These are phyloP conservation scores for Aschersonia sp. DNA, from an alignment of 2,329 filamentous ascomycete genomes.

Conservation along the genomic window DNA sequence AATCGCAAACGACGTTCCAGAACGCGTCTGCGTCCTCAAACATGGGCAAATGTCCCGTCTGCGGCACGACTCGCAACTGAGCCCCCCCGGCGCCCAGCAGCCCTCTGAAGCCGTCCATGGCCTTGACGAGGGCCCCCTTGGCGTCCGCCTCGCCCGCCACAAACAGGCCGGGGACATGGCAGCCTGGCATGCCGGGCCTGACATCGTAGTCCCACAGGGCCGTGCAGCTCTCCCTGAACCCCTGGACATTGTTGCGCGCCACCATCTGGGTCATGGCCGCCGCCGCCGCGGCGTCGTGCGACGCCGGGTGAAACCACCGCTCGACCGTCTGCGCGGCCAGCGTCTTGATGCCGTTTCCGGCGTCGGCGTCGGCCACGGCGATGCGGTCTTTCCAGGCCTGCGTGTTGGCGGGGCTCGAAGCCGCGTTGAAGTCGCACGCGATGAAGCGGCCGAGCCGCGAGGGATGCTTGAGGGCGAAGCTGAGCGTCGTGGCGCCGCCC, in stretches of 20 bases:
- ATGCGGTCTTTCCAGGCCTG: conserved; percentile 70
- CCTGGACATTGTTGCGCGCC: conserved; percentile 50
- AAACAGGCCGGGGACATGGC: conserved; percentile 47
- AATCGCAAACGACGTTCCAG: conserved; percentile 40
- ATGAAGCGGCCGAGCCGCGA: conserved; percentile 45
- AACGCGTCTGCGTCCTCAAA: conserved; percentile 58
- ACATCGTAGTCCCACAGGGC: conserved; percentile 62
- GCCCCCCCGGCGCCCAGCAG: conserved; percentile 38
- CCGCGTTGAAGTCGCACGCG: conserved; percentile 65
- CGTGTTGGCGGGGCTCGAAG: conserved; percentile 58
- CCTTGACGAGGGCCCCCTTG: conserved; percentile 54
- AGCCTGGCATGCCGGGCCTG: conserved; percentile 35
- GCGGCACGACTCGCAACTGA: conserved; percentile 49
- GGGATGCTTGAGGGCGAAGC: conserved; percentile 54
- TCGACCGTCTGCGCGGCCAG: conserved; percentile 58
- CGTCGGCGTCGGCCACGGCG: conserved; percentile 43
- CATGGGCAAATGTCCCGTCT: conserved; percentile 74
- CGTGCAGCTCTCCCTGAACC: conserved; percentile 52
- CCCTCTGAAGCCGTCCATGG: conserved; percentile 61
- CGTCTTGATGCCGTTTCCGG: conserved; percentile 43
- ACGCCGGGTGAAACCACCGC: conserved; percentile 61
- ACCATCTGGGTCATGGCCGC: conserved; percentile 53
- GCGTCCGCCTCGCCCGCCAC: conserved; percentile 63
- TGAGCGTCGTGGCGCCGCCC: conserved; percentile 65
- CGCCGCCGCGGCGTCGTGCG: conserved; percentile 28